Evolutionary conservation across 164 flowering plant species (phyloP), one percentile per base, ranked within the genome.

Genomic region (Echeveria elegans): DNA sequence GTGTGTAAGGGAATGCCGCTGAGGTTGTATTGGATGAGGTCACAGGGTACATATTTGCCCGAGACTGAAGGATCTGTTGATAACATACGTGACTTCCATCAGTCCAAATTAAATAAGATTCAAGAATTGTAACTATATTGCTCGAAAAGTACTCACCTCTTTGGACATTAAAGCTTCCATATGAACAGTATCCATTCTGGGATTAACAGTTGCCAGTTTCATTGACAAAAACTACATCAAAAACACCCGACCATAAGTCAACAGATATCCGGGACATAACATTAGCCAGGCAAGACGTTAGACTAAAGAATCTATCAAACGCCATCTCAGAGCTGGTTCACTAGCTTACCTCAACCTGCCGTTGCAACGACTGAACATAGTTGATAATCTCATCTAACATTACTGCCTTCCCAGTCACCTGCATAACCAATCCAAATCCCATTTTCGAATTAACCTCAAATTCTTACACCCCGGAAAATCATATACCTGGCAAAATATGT

Each of bases 311-410:
- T 26, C 15, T 50, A 32, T 11, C 21, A 43, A 18, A 15, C 15
- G 15, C 5, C 43, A 38, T 21, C 7, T 66, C 9, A 1, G 3
- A 3, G 16, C 47, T 43, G 5, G 70, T 2, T 1, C 8, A 14
- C 16, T 43, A 43, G 19, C 64, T 73, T 80, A 92, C 97, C 96
- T 94, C 99, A 58, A 93, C 98, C 68, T 93, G 98, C 12, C 89
- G 82, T 70, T 92, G 98, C 75, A 92, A 77, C 12, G 98, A 90
- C 76, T 90, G 98, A 31, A 92, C 98, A 67, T 92, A 92, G 77
- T 92, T 92, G 50, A 92, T 92, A 61, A 92, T 92, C 67, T 92
- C 98, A 67, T 92, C 98, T 3, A 92, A 83, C 98, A 92, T 92
- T 18, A 90, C 84, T 53, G 98, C 98, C 78, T 93, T 93, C 9